These are phyloP conservation scores for Zea luxurians DNA, from an alignment of 176 grass and related monocot genomes.

Conservation along the genomic window DNA sequence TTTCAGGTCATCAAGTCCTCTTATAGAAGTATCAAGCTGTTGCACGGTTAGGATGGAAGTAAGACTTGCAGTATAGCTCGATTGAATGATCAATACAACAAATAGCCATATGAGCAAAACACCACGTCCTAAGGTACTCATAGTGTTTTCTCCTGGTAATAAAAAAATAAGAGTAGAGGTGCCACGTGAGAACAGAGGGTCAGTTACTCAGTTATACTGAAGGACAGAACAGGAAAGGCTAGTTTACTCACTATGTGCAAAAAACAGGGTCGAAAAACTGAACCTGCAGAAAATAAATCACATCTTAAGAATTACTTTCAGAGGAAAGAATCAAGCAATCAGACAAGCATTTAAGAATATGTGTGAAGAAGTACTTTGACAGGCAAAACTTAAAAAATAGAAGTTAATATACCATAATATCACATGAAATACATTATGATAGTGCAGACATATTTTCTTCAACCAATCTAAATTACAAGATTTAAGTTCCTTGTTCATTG, in stretches of 20 bases:
- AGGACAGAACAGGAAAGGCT: constrained; percentile 32
- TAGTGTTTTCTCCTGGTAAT: constrained; percentile 69
- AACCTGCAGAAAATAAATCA: constrained; percentile 65
- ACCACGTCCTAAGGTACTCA: constrained; percentile 73
- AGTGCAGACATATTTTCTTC: background rate
- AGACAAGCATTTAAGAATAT: constrained; percentile 1
- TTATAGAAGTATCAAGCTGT: constrained; percentile 76
- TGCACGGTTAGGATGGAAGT: constrained; percentile 96
- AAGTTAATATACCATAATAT: background rate
- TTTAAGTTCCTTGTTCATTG: background rate
- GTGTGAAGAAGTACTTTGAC: background rate
- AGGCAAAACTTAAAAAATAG: constrained; percentile 16
- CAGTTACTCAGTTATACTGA: constrained; percentile 3
- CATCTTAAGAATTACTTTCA: constrained; percentile 34
- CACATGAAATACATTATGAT: background rate
- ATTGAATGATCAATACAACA: constrained; percentile 94
- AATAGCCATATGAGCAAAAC: constrained; percentile 94
- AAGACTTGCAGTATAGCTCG: constrained; percentile 94
- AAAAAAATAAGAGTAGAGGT: constrained; percentile 17
- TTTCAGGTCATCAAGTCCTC: constrained; percentile 72
- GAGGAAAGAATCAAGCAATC: constrained; percentile 3
- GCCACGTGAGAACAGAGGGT: constrained; percentile 15
- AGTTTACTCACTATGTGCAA: constrained; percentile 85
- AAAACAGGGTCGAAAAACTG: constrained; percentile 97
- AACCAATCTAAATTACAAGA: constrained; percentile 12